These are phyloP conservation scores for Diplodia mutila DNA, from an alignment of 2,329 filamentous ascomycete genomes.

Conservation along the genomic window DNA sequence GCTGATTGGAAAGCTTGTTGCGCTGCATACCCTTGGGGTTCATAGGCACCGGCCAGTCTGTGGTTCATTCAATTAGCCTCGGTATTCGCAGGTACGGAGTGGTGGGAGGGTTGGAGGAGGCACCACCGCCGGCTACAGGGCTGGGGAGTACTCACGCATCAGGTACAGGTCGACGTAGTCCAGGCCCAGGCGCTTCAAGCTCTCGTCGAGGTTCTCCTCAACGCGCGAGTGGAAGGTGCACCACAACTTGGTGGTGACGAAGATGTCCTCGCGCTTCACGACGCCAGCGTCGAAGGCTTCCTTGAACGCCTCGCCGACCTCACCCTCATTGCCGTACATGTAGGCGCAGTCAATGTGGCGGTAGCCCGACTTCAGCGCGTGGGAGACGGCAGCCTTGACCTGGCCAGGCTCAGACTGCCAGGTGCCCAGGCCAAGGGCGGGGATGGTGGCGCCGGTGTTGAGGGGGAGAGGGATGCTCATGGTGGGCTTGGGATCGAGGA, in stretches of 20 bases:
- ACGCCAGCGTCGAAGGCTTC: conserved; percentile 80
- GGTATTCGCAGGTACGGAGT: background rate
- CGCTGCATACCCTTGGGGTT: conserved; percentile 67
- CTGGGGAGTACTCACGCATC: conserved; percentile 53
- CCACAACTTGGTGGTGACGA: conserved; percentile 91
- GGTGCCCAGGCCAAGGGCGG: conserved; percentile 44
- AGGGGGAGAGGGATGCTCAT: conserved; percentile 46
- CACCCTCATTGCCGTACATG: conserved; percentile 82
- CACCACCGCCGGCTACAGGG: no score
- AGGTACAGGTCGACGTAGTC: conserved; percentile 83
- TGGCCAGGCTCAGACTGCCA: conserved; percentile 50
- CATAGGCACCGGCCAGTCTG: conserved; percentile 78
- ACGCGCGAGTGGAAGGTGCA: conserved; percentile 74
- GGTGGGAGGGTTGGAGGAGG: background rate
- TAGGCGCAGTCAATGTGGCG: conserved; percentile 61
- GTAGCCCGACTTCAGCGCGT: conserved; percentile 55
- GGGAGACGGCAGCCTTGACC: conserved; percentile 52
- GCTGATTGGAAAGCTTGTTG: background rate
- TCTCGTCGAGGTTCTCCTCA: conserved; percentile 72
- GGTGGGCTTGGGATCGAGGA: conserved; percentile 42
- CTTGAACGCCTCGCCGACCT: conserved; percentile 74
- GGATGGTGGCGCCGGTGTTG: conserved; percentile 47
- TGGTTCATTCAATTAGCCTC: background rate
- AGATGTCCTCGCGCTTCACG: conserved; percentile 83
- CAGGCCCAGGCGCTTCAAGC: conserved; percentile 71